These are phyloP conservation scores for Schwanniomyces polymorphus DNA, from an alignment of 805 yeast genomes.

Conservation along the genomic window DNA sequence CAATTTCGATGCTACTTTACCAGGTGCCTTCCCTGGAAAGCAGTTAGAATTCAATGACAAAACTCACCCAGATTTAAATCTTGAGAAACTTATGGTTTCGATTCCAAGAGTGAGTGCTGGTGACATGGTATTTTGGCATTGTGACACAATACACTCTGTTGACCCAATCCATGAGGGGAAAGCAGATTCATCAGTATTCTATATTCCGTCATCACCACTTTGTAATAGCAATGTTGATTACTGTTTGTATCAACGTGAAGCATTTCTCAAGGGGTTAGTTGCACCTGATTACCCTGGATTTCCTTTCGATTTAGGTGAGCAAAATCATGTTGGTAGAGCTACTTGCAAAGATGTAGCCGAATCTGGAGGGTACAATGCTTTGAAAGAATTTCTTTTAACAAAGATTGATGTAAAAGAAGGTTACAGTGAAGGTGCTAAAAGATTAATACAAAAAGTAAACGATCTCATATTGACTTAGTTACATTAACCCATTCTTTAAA, in stretches of 20 bases:
- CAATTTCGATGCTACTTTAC: slow-evolving; percentile 31
- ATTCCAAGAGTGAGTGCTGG: slow-evolving; percentile 43
- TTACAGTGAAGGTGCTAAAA: slow-evolving; percentile 9
- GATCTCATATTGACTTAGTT: no score
- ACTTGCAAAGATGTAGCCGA: slow-evolving; percentile 13
- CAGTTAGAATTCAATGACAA: slow-evolving; percentile 29
- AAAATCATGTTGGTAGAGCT: slow-evolving; percentile 18
- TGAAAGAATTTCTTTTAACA: slow-evolving; percentile 17
- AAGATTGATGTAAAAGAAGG: slow-evolving; percentile 8
- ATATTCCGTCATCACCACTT: slow-evolving; percentile 36
- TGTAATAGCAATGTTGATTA: slow-evolving; percentile 16
- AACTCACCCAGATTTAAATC: slow-evolving; percentile 35
- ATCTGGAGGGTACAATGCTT: slow-evolving; percentile 15
- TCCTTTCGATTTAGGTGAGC: slow-evolving; percentile 17
- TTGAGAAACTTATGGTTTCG: slow-evolving; percentile 26
- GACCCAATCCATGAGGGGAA: slow-evolving; percentile 33
- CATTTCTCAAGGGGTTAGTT: slow-evolving; percentile 16
- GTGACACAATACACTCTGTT: slow-evolving; percentile 41
- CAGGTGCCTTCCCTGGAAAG: slow-evolving; percentile 38
- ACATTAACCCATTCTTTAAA: no score
- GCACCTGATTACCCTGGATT: slow-evolving; percentile 28
- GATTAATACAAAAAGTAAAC: slow-evolving; percentile 7
- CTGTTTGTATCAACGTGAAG: slow-evolving; percentile 17
- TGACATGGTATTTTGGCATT: slow-evolving; percentile 45
- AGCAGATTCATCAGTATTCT: slow-evolving; percentile 38